Evolutionary conservation across 805 yeast genomes (phyloP), one percentile per base, ranked within the genome.

Genomic region (Zygosaccharomyces gambellarensis): DNA sequence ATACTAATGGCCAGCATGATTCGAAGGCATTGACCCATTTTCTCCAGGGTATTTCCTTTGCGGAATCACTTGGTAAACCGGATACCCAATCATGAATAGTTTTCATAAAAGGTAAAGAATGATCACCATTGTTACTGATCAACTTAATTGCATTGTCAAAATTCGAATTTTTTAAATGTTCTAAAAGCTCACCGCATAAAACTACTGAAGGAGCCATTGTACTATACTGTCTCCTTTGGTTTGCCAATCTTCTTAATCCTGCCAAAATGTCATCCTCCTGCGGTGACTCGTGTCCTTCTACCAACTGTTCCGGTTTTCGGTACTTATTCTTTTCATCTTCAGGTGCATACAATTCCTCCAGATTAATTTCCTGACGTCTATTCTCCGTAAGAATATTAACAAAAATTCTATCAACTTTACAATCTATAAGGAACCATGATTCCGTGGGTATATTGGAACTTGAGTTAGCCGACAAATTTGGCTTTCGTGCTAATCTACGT

Each of bases 381-480:
- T 81, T 82, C 4, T 75, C 73, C 0, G 96, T 87, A 59, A 90
- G 68, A 14, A 90, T 67, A 66, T 90, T 96, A 29, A 90, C 75
- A 47, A 74, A 78, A 3, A 89, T 77, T 34, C 80, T 80, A 52
- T 83, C 85, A 2, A 78, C 67, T 25, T 75, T 72, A 43, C 88
- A 77, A 58, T 88, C 89, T 43, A 90, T 72, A 78, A 87, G 80
- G 21, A 87, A 81, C 98, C 98, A 90, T 23, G 87, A 78, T 57
- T 88, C 89, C 4, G 68, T 54, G 8, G 47, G 45, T 10, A 47
- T 14, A n/a, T 32, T 40, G 5, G 50, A 40, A 4, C 25, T 78
- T 52, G 79, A 77, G 54, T 78, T 78, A 3, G 78, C 73, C 0
- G 81, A 76, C 58, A 79, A 79, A 45, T 82, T 76, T 19, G 84